Evolutionary conservation across 805 yeast genomes (phyloP), one percentile per base, ranked within the genome.

Genomic region (Teunomyces cretensis): DNA sequence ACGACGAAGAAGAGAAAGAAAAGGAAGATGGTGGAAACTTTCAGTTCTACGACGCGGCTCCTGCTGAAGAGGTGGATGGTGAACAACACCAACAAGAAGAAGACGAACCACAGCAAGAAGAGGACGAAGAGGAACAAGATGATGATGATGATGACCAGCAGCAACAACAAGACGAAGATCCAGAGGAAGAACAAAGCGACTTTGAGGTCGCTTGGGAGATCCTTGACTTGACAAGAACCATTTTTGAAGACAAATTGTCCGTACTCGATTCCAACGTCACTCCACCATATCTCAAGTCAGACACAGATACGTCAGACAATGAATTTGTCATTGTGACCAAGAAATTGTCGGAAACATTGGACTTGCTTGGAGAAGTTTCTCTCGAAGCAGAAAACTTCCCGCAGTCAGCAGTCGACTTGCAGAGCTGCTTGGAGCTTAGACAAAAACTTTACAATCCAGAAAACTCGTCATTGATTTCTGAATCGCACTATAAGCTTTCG

Each of bases 131-230:
- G 9, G 65, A 56, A 7, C 36, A 44, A n/a, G 63, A 64, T 28
- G 45, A 48, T 46, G 53, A 63, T 47, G 46, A 62, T 60, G 49
- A 61, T 8, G 48, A 38, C 9, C 45, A 42, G 3, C 60, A 47
- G 45, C 66, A 38, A 26, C 57, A 49, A 35, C 26, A 51, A 6
- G 64, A 56, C 8, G 68, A 54, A 5, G 65, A 52, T 6, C 63
- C 56, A 17, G 78, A 63, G 16, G 76, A 70, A 27, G 79, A 79
- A 33, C 86, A 83, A 51, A 75, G 81, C 13, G 96, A 86, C 55
- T 88, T 92, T 57, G 95, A 86, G 60, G 79, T 84, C 13, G 96
- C 97, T 0, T 87, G 96, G 94, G 94, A 87, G 42, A 78, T 88
- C 7, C 68, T 90, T 14, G 96, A 91, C 59, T 70, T 88, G 32